A percentile compares a stretch with the other conserved stretches of the same genome.
Evolutionary conservation across 2,329 filamentous ascomycete genomes (phyloP).

Genomic region (Orbilia brochopaga): DNA sequence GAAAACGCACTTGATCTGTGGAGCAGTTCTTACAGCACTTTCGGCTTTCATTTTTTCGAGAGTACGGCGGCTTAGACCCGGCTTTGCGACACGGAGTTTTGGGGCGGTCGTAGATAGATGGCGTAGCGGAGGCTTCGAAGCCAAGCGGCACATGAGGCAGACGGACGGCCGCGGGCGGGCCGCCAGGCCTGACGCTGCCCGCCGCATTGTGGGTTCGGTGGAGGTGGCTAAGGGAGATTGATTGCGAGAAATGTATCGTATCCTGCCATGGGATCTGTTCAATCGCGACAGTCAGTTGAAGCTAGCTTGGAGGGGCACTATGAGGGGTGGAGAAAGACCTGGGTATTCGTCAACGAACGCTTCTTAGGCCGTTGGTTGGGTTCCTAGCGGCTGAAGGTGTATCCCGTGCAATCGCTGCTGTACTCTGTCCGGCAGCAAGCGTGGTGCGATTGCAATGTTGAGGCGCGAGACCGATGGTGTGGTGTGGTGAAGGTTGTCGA

Average conservation of each 20-base stretch:
- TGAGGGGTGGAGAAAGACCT: background rate
- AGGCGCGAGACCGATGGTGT: too few relatives aligned
- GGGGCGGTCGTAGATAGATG: constrained; percentile 18
- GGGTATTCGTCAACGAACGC: too few relatives aligned
- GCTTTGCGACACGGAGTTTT: constrained; percentile 1
- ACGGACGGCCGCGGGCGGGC: constrained; percentile 30
- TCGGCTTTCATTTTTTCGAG: background rate
- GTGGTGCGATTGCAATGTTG: too few relatives aligned
- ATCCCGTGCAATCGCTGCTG: too few relatives aligned
- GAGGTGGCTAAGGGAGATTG: background rate
- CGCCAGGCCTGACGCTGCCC: constrained; percentile 30
- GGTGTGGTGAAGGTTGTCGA: too few relatives aligned
- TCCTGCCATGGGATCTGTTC: background rate
- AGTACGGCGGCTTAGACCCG: background rate
- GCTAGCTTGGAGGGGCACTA: background rate
- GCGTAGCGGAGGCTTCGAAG: constrained; percentile 14
- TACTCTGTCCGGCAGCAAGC: too few relatives aligned
- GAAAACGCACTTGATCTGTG: too few relatives aligned
- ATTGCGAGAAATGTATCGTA: background rate
- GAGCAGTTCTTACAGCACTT: too few relatives aligned
- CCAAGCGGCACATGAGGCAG: constrained; percentile 35
- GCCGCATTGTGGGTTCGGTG: constrained; percentile 15
- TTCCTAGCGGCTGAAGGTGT: too few relatives aligned
- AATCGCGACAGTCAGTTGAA: background rate
- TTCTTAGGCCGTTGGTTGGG: too few relatives aligned